A percentile compares a stretch with the other conserved stretches of the same genome.
Evolutionary conservation across 2,329 filamentous ascomycete species (phyloP).

Genomic region (Cercospora nicotianae): DNA sequence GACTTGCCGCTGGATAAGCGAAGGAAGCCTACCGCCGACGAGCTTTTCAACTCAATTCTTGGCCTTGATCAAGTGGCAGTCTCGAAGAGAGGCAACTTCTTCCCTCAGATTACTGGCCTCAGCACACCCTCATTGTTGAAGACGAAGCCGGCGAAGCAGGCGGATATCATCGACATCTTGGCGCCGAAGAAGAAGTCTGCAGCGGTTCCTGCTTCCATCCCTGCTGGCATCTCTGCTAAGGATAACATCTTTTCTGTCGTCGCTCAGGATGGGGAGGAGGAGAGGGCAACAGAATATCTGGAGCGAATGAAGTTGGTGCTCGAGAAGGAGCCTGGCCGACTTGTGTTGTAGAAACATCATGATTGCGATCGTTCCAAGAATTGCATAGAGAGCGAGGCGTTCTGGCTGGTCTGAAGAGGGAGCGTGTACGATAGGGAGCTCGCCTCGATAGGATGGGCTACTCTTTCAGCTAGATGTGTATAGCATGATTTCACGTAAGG

Average conservation of each 20-base stretch:
- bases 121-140: conserved; percentile 44
- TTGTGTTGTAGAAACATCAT: conserved; percentile 55
- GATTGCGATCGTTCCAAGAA: not conserved
- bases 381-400: conserved; percentile 19
- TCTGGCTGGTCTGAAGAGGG: conserved; percentile 8
- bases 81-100: conserved; percentile 63
- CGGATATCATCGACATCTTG: conserved; percentile 83
- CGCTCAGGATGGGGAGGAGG: conserved; percentile 77
- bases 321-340: conserved; percentile 73
- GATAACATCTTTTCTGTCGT: conserved; percentile 79
- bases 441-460: not conserved
- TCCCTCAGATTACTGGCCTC: conserved; percentile 67
- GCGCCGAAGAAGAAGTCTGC: conserved; percentile 45
- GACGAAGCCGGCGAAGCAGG: conserved; percentile 46
- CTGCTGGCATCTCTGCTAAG: conserved; percentile 45
- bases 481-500: not conserved
- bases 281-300: conserved; percentile 77
- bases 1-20: conserved; percentile 69
- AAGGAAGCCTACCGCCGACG: conserved; percentile 68
- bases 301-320: conserved; percentile 82
- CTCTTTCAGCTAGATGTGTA: not conserved
- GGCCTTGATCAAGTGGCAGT: conserved; percentile 60
- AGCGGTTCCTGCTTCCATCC: conserved; percentile 34
- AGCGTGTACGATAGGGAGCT: conserved; percentile 14
- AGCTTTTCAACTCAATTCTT: conserved; percentile 86